Base-by-base conservation (phyloP, 805 yeast genomes). In the Starmerella floricola region DNA sequence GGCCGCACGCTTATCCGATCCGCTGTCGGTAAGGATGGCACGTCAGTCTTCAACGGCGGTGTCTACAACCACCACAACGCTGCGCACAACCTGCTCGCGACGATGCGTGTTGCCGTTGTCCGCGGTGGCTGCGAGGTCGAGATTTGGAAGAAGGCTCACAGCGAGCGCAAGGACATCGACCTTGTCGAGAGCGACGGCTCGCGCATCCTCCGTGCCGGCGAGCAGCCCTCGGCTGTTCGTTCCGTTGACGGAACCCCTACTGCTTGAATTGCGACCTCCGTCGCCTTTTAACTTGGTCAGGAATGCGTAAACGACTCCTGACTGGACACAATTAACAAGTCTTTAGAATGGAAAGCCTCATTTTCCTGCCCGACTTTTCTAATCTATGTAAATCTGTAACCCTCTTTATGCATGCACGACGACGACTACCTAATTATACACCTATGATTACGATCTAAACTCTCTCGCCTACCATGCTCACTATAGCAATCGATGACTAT, bases 1-100 rank as follows among this genome's bases (percentile, higher is more conserved):
- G 97, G 97, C 2, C 62, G 76, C 26, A 78, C 87, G 4, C 69
- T 87, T 38, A 74, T 87, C 42, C 68, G 67, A 49, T 77, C 91
- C 0, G 82, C 94, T 2, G 78, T 83, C 44, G 96, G 96, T 11
- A 83, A 81, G 60, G 96, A 87, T 60, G 95, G 94, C 8, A 86
- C 96, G 2, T 77, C 81, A 39, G 95, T 94, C 2, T 87, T 87
- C 62, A 85, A 79, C 59, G 96, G 97, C 18, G 96, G 95, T 2
- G 96, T 87, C 11, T 87, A 87, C 63, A 74, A 76, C 42, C 97
- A 87, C 61, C 80, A 91, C 53, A 85, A 88, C 44, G 96, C 96
- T 0, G 96, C 95, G 1, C 81, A 79, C 56, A 87, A 87, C 62
- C 62, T 87, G 46, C 66, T 87, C 46, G 93, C 95, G 2, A 87